phyloP scores from a whole-genome alignment of 805 yeast genomes.

The Ogataea salicorniae region DNA sequence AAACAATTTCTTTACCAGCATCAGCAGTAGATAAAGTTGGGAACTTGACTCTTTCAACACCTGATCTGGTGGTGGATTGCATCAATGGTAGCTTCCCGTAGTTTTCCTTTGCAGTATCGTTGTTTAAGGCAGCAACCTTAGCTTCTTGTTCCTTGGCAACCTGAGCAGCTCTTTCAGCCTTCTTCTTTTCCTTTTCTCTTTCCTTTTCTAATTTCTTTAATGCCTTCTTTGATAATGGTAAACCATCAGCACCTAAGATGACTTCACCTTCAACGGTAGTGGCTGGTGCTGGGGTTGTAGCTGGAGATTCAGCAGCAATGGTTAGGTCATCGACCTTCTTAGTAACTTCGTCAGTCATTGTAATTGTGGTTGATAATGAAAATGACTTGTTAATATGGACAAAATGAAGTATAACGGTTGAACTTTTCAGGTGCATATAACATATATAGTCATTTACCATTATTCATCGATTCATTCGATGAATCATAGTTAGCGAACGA shows the following conservation, averaged over 20 bases:
- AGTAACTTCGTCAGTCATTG: conserved; percentile 27
- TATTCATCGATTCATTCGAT: too few species aligned
- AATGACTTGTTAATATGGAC: too few species aligned
- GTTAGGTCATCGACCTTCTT: conserved; percentile 25
- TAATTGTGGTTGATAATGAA: background rate
- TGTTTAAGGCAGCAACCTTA: conserved; percentile 65
- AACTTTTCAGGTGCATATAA: too few species aligned
- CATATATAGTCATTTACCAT: too few species aligned
- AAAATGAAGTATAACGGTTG: too few species aligned
- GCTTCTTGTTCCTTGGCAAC: conserved; percentile 83
- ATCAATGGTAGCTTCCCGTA: conserved; percentile 88
- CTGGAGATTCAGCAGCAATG: conserved; percentile 11
- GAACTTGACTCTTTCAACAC: conserved; percentile 56
- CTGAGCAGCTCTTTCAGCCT: conserved; percentile 88
- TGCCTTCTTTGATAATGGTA: conserved; percentile 89
- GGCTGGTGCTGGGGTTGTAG: conserved; percentile 9
- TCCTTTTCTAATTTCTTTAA: conserved; percentile 91
- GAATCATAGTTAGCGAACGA: too few species aligned
- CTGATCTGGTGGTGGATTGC: conserved; percentile 68
- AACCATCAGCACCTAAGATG: conserved; percentile 55
- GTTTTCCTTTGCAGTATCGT: conserved; percentile 80
- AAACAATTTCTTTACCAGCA: conserved; percentile 72
- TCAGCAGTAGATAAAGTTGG: conserved; percentile 49
- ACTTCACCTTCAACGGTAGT: conserved; percentile 18
- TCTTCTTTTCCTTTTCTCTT: conserved; percentile 86